phyloP scores from a whole-genome alignment of 441 rosid species.

The Biscutella laevigata region DNA sequence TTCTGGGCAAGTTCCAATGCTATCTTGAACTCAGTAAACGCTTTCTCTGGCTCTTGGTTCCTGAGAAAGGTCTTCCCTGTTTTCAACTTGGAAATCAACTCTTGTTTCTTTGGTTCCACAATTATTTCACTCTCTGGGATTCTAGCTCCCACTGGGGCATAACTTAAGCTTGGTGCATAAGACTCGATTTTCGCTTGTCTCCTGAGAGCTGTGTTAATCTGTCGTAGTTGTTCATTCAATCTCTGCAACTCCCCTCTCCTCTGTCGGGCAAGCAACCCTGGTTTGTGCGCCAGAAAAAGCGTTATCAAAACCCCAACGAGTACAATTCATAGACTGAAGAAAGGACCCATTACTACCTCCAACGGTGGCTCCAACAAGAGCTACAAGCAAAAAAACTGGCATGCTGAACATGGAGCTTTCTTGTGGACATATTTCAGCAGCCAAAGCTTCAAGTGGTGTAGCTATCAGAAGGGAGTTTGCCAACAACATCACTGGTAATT shows the following conservation, averaged over 20 bases:
- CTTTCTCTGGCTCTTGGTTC: conserved; percentile 75
- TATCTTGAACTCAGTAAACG: conserved; percentile 61
- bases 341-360: conserved; percentile 50
- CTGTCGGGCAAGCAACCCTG: conserved; percentile 87
- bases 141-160: conserved; percentile 78
- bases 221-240: conserved; percentile 86
- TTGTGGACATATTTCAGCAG: conserved; percentile 76
- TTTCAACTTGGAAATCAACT: conserved; percentile 61
- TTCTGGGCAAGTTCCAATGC: conserved; percentile 78
- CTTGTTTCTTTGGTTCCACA: conserved; percentile 72
- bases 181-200: conserved; percentile 94
- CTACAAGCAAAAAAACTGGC: conserved; percentile 74
- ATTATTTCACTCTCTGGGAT: conserved; percentile 61
- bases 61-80: conserved; percentile 77
- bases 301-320: background rate
- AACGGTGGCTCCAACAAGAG: conserved; percentile 90
- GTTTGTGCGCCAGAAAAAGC: conserved; percentile 7
- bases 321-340: background rate
- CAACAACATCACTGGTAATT: conserved; percentile 34
- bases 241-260: conserved; percentile 74
- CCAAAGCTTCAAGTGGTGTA: conserved; percentile 67
- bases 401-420: conserved; percentile 62
- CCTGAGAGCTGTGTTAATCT: conserved; percentile 83
- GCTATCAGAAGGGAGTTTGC: conserved; percentile 48
- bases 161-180: conserved; percentile 87